A percentile compares a stretch with the other conserved stretches of the same genome.
These are phyloP conservation scores for Triadica sebifera DNA, from an alignment of 345 rosid genomes.

Conservation along the genomic window DNA sequence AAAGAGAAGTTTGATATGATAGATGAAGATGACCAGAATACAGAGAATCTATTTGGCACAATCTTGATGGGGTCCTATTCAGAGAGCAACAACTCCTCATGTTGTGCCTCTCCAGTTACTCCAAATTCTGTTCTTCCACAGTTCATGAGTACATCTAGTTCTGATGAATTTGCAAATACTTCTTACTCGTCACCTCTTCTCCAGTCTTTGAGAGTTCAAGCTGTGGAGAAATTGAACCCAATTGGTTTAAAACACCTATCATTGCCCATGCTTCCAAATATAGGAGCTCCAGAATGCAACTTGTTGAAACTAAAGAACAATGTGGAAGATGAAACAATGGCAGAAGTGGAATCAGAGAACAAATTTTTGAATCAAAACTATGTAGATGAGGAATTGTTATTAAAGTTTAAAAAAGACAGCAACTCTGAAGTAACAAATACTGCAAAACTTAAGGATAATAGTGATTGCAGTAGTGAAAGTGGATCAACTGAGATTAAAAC, in stretches of 20 bases:
- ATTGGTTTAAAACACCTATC: conserved; percentile 61
- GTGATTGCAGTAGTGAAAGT: no score
- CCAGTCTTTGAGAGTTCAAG: conserved; percentile 53
- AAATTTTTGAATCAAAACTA: not conserved
- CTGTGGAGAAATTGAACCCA: conserved; percentile 70
- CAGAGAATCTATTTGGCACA: conserved; percentile 28
- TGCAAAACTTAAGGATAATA: no score
- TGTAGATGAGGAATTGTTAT: conserved; percentile 11
- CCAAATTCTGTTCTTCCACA: conserved; percentile 56
- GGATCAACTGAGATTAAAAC: no score
- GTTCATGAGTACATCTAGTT: conserved; percentile 8
- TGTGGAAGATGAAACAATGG: conserved; percentile 24
- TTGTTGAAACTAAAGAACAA: conserved; percentile 22
- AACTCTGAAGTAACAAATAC: no score
- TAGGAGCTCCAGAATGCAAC: conserved; percentile 24
- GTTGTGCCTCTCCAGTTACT: conserved; percentile 44
- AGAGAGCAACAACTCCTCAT: conserved; percentile 31
- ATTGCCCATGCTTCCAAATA: conserved; percentile 43
- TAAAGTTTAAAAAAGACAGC: not conserved
- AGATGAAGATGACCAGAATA: conserved; percentile 55
- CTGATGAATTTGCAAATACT: conserved; percentile 15
- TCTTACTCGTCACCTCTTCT: conserved; percentile 36
- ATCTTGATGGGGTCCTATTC: conserved; percentile 37
- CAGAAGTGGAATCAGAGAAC: conserved; percentile 22
- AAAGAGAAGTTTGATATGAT: conserved; percentile 54